Percentiles rank a stretch among this genome's conserved stretches.
These are phyloP conservation scores for Agaricales sp. DNA, from an alignment of 1,284 basidiomycete species.

Conservation along the genomic window DNA sequence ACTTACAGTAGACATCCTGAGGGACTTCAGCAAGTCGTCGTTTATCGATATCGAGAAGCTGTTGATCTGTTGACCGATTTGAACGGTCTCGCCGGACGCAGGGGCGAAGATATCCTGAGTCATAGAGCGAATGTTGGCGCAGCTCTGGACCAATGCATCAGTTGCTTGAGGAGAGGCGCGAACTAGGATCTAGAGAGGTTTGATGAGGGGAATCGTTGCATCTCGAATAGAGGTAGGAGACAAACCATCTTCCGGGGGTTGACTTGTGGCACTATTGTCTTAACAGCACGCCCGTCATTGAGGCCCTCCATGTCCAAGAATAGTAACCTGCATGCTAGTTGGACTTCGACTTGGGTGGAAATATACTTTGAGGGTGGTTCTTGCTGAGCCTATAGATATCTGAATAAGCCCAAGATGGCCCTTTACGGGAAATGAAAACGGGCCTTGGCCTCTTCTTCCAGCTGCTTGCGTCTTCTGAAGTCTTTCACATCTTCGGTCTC, in stretches of 20 bases:
- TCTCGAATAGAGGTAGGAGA: slow-evolving; percentile 4
- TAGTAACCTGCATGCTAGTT: slow-evolving; percentile 76
- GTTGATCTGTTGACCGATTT: slow-evolving; percentile 93
- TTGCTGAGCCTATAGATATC: slow-evolving; percentile 48
- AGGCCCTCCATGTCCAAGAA: slow-evolving; percentile 95
- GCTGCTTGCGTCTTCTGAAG: slow-evolving; percentile 54
- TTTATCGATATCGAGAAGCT: slow-evolving; percentile 92
- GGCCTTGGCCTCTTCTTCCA: slow-evolving; percentile 79
- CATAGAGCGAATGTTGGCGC: slow-evolving; percentile 74
- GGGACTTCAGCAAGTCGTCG: slow-evolving; percentile 70
- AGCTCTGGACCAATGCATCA: slow-evolving; percentile 67
- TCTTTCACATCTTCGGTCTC: slow-evolving; percentile 77
- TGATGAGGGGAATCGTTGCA: neutral
- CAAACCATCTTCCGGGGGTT: slow-evolving; percentile 89
- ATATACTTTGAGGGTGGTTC: slow-evolving; percentile 93
- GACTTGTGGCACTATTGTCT: slow-evolving; percentile 93
- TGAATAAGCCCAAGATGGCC: neutral
- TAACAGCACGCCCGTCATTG: slow-evolving; percentile 93
- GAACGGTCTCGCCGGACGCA: slow-evolving; percentile 58
- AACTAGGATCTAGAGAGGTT: slow-evolving; percentile 65
- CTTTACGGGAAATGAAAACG: slow-evolving; percentile 9
- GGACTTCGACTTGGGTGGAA: slow-evolving; percentile 61
- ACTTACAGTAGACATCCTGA: slow-evolving; percentile 85
- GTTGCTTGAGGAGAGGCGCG: slow-evolving; percentile 65
- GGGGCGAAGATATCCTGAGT: slow-evolving; percentile 89